Base-by-base conservation (phyloP, 768 basidiomycete genomes). In the Suillus ampliporus region DNA sequence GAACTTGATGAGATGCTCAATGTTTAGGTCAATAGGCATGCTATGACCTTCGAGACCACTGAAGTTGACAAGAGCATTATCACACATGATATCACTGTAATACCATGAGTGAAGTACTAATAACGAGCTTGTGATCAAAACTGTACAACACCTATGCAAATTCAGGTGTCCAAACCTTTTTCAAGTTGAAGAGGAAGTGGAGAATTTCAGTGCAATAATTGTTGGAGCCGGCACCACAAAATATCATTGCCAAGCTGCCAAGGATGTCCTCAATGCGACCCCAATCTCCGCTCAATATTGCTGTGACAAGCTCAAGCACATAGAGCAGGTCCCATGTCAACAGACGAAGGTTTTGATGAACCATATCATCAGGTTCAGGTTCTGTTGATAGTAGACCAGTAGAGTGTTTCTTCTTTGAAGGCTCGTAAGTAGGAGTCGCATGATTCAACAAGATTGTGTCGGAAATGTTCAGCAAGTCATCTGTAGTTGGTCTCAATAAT, bases 21-120 rank as follows among this genome's bases (percentile, higher is more conserved):
- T 78, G 57, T 81, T 80, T 2, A 76, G 9, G 43, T 80, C 75
- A 15, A 79, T 71, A 0, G 62, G 64, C 77, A 80, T 80, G 3
- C 61, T 68, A 57, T 79, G 76, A 5, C 77, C 76, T 5, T 71
- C 61, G 1, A 74, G 56, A 0, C 79, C 77, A 0, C 72, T 71
- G 0, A 69, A 35, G 46, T 79, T 78, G 14, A 79, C 62, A 1
- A 81, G 64, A 71, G 76, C 75, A 28, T 69, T 75, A 57, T 80
- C 76, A 0, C 70, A 65, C 69, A 79, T 77, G 1, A n/a, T n/a
- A n/a, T n/a, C n/a, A n/a, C n/a, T n/a, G n/a, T n/a, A n/a, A n/a
- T n/a, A n/a, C n/a, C n/a, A n/a, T n/a, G n/a, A n/a, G n/a, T n/a
- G n/a, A n/a, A n/a, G n/a, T n/a, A n/a, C n/a, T n/a, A n/a, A n/a